Conservation (phyloP, 2,329 filamentous ascomycete species). For the Elsinoe perseae region DNA sequence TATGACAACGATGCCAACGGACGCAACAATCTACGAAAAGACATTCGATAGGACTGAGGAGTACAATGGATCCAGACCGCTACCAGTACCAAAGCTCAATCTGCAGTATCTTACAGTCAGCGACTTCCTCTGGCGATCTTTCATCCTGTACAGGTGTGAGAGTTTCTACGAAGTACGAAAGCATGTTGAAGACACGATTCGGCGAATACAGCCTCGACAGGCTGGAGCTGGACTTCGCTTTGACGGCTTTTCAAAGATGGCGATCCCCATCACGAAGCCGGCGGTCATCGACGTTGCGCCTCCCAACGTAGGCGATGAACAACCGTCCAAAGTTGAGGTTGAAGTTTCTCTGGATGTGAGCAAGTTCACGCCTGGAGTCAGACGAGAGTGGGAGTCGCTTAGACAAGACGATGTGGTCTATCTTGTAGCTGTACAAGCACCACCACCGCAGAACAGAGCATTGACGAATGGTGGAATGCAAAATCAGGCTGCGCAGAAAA, state of each 20-base stretch:
- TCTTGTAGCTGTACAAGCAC: conserved; percentile 62
- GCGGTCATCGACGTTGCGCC: conserved; percentile 81
- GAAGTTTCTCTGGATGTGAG: conserved; percentile 81
- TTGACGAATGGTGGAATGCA: conserved; percentile 48
- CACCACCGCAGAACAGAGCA: conserved; percentile 44
- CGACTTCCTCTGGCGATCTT: conserved; percentile 93
- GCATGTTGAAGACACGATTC: conserved; percentile 76
- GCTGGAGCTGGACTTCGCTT: conserved; percentile 63
- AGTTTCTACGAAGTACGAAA: conserved; percentile 90
- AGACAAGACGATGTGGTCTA: conserved; percentile 85
- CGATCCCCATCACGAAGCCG: conserved; percentile 74
- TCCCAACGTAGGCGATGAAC: conserved; percentile 71
- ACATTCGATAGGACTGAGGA: conserved; percentile 71
- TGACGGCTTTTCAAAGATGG: conserved; percentile 84
- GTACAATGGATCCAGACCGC: conserved; percentile 78
- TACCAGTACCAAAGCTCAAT: conserved; percentile 90
- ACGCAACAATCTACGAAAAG: conserved; percentile 69
- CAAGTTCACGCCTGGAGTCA: conserved; percentile 64
- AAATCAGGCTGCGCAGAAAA: conserved; percentile 40
- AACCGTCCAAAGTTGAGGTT: conserved; percentile 75
- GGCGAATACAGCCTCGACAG: conserved; percentile 64
- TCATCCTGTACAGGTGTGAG: conserved; percentile 81
- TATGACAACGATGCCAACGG: conserved; percentile 74
- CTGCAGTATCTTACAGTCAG: conserved; percentile 90
- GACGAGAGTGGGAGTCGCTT: conserved; percentile 83